Conservation (phyloP, 805 yeast species). For the Suhomyces pyralidae region DNA sequence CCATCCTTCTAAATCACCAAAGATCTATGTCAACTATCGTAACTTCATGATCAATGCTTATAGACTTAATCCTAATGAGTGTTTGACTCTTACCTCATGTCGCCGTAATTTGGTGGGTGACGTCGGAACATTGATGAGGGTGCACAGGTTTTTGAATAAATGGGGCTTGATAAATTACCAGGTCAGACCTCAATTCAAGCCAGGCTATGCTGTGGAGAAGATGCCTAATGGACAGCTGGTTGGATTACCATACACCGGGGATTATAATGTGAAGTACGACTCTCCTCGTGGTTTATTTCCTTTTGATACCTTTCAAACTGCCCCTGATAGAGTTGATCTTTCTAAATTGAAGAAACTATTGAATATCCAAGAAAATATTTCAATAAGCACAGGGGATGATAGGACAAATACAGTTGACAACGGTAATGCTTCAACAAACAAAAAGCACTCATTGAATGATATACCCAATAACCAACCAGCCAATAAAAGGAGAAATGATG, state of each 20-base stretch:
- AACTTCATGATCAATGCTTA: slow-evolving; percentile 88
- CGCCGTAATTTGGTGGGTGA: slow-evolving; percentile 90
- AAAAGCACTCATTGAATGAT: not conserved
- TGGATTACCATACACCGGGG: slow-evolving; percentile 70
- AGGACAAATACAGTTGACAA: not conserved
- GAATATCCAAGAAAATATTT: slow-evolving; percentile 10
- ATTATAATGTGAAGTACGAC: slow-evolving; percentile 73
- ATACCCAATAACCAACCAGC: slow-evolving; percentile 12
- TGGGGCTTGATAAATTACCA: slow-evolving; percentile 96
- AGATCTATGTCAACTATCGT: slow-evolving; percentile 75
- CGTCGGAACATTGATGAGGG: slow-evolving; percentile 81
- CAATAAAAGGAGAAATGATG: slow-evolving; percentile 28
- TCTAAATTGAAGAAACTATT: slow-evolving; percentile 31
- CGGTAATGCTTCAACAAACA: slow-evolving; percentile 2
- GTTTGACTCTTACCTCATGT: slow-evolving; percentile 83
- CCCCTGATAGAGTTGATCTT: slow-evolving; percentile 48
- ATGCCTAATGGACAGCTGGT: slow-evolving; percentile 40
- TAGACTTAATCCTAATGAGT: slow-evolving; percentile 85
- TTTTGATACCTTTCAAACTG: slow-evolving; percentile 75
- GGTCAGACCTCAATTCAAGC: slow-evolving; percentile 74
- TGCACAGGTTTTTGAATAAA: slow-evolving; percentile 77
- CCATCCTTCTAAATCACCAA: slow-evolving; percentile 76
- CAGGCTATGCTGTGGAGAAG: slow-evolving; percentile 56
- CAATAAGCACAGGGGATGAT: slow-evolving; percentile 4
- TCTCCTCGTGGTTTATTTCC: slow-evolving; percentile 93